Evolutionary conservation across 1,284 basidiomycete genomes (phyloP).

Genomic region (Rhodotorula sp.): DNA sequence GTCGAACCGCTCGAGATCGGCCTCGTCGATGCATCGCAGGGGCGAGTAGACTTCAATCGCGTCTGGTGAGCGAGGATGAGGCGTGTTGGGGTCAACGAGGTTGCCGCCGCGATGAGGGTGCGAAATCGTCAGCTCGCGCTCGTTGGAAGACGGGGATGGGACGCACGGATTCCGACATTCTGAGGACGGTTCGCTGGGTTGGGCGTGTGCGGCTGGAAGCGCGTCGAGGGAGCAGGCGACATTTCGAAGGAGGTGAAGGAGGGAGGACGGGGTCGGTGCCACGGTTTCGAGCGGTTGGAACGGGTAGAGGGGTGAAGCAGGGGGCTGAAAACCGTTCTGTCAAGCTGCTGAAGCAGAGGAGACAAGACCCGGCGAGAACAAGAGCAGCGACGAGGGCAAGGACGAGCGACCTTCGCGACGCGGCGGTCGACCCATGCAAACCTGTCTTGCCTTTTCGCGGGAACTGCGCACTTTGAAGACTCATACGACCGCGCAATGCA

Average conservation of each 20-base stretch:
- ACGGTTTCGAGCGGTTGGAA: background rate
- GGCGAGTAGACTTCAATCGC: conserved; percentile 60
- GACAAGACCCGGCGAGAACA: too few species aligned
- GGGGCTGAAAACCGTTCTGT: too few species aligned
- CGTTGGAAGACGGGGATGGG: background rate
- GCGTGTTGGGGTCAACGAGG: background rate
- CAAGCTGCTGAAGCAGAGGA: background rate
- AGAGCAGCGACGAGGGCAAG: background rate
- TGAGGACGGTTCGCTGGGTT: conserved; percentile 29
- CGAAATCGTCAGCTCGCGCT: background rate
- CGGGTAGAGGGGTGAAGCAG: too few species aligned
- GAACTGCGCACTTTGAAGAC: too few species aligned
- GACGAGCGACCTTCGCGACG: too few species aligned
- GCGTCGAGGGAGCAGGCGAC: conserved; percentile 10
- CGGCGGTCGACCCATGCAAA: background rate
- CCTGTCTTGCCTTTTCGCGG: background rate
- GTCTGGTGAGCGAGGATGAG: conserved; percentile 46
- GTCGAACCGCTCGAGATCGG: conserved; percentile 91
- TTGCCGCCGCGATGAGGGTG: too few species aligned
- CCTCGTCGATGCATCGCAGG: conserved; percentile 76
- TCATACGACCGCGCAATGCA: background rate
- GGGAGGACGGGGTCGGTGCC: background rate
- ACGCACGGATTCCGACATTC: conserved; percentile 40
- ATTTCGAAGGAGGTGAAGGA: conserved; percentile 2
- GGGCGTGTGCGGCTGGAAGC: conserved; percentile 31